These are phyloP conservation scores for Abelmoschus esculentus DNA, from an alignment of 345 rosid genomes.

Conservation along the genomic window DNA sequence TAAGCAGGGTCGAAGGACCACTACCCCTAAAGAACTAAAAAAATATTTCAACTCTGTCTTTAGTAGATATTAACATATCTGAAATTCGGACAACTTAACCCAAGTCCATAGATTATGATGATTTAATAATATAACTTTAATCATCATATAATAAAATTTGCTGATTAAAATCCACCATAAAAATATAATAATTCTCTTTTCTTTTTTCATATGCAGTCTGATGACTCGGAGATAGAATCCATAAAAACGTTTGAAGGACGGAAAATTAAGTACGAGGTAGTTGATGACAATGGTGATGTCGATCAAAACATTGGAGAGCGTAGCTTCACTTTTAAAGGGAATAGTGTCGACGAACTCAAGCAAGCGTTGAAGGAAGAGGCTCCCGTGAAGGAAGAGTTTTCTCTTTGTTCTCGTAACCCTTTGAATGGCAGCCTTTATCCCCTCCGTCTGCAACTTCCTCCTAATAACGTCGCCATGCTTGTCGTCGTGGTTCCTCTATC, in stretches of 20 bases:
- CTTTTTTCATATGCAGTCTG: slow-evolving; percentile 27
- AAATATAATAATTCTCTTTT: too few relatives aligned
- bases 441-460: slow-evolving; percentile 87
- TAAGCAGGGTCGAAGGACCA: too few relatives aligned
- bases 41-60: too few relatives aligned
- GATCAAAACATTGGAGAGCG: slow-evolving; percentile 36
- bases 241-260: slow-evolving; percentile 51
- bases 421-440: slow-evolving; percentile 72
- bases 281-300: slow-evolving; percentile 41
- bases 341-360: slow-evolving; percentile 52
- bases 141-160: too few relatives aligned
- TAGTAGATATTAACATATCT: too few relatives aligned
- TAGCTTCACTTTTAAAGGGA: slow-evolving; percentile 57
- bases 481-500: slow-evolving; percentile 63
- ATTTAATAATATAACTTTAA: too few relatives aligned
- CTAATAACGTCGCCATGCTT: slow-evolving; percentile 67
- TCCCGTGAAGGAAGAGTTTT: slow-evolving; percentile 36
- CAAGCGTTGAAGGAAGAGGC: slow-evolving; percentile 54
- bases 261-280: slow-evolving; percentile 51
- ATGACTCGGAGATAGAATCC: slow-evolving; percentile 21
- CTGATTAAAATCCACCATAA: too few relatives aligned
- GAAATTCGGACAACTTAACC: too few relatives aligned
- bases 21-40: too few relatives aligned
- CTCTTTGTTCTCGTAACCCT: slow-evolving; percentile 69
- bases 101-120: too few relatives aligned